Base-by-base conservation (phyloP, 2,329 filamentous ascomycete genomes). In the Xylaria sp. region DNA sequence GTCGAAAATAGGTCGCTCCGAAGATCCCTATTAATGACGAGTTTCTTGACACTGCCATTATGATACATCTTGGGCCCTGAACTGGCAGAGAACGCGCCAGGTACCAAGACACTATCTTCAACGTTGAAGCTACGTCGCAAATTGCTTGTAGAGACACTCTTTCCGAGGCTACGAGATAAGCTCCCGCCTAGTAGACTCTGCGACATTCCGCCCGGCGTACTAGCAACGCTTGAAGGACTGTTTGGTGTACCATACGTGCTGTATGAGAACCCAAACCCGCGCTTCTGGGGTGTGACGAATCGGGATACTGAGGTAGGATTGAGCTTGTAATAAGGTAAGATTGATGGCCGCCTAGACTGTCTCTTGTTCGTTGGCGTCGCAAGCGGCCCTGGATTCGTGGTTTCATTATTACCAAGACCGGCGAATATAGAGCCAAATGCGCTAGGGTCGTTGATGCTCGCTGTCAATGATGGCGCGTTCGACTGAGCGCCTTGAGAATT, bases 361-460 rank as follows among this genome's bases (percentile, higher is more conserved):
- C 83, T 82, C 79, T 89, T 90, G 71, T 90, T 91, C 12, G 98
- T 85, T 0, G 97, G 96, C 0, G 95, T 98, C 8, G 95, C 96
- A 71, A 99, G 86, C 2, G 97, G 96, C 1, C 96, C 96, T 2
- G 94, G 92, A 75, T 94, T 94, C 79, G 79, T 86, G 62, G 84
- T 82, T 82, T 81, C 92, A 81, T 77, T 89, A 77, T 78, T 85
- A 73, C 85, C 85, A 17, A 98, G 83, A 61, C 90, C 91, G 36
- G 90, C 88, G 80, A 98, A 98, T 21, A 99, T 86, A 1, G 93
- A 93, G 54, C 96, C 96, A 76, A 97, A 99, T 0, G 97, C 95
- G 61, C 92, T 93, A n/a, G 90, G 85, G 71, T 95, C 93, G 68
- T 89, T 90, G 64, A 97, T 88, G 69, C 93, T 96, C 4, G 94